Evolutionary conservation across 495 filamentous ascomycete species (phyloP).

Genomic region (Lasiosphaeria ovina): DNA sequence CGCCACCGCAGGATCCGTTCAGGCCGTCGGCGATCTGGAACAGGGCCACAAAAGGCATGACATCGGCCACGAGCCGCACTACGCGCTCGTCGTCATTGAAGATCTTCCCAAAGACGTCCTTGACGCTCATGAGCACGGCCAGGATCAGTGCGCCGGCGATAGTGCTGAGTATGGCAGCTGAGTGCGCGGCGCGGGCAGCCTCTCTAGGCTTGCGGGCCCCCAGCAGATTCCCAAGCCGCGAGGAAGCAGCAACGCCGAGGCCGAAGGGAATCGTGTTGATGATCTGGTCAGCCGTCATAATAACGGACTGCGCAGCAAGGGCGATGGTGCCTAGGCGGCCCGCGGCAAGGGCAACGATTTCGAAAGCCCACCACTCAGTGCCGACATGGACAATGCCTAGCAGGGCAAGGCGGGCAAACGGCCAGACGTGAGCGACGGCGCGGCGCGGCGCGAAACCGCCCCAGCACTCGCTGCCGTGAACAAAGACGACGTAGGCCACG

Average conservation of each 20-base stretch:
- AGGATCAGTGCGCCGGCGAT: constrained; percentile 67
- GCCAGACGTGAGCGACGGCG: constrained; percentile 62
- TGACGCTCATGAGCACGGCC: constrained; percentile 68
- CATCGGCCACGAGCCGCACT: constrained; percentile 72
- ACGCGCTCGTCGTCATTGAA: constrained; percentile 81
- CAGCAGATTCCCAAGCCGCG: constrained; percentile 79
- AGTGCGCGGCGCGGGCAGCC: constrained; percentile 72
- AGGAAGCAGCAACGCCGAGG: constrained; percentile 77
- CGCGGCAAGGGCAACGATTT: constrained; percentile 89
- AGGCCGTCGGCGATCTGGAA: constrained; percentile 93
- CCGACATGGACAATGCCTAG: constrained; percentile 87
- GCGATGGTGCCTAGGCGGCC: constrained; percentile 80
- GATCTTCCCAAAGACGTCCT: constrained; percentile 74
- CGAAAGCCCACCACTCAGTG: constrained; percentile 96
- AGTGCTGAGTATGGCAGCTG: constrained; percentile 72
- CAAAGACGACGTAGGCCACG: constrained; percentile 69
- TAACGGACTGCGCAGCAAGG: constrained; percentile 83
- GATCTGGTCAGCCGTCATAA: constrained; percentile 92
- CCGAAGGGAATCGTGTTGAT: constrained; percentile 94
- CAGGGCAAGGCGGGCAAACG: constrained; percentile 73
- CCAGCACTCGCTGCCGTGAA: constrained; percentile 76
- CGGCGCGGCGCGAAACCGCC: constrained; percentile 67
- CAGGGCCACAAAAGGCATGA: constrained; percentile 82
- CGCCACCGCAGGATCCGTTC: constrained; percentile 82
- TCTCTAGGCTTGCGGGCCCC: constrained; percentile 66